Base-by-base conservation (phyloP, 768 basidiomycete species). In the Tulasnella sp. region DNA sequence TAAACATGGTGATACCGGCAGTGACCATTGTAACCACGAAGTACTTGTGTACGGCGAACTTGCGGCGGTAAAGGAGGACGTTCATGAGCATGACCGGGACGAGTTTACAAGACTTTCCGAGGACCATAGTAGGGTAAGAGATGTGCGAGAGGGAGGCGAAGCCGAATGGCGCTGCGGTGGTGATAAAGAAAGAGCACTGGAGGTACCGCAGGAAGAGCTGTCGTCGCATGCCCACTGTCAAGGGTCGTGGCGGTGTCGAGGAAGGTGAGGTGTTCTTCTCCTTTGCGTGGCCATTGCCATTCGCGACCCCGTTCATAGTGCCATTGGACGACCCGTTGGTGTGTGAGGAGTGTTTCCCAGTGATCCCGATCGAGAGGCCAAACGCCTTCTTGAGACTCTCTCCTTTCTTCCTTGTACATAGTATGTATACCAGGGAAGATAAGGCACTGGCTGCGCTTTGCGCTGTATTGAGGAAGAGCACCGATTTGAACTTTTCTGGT, bases 1-100 rank as follows among this genome's bases (percentile, higher is more conserved):
- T 98, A 74, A 96, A 97, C 66, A 92, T 77, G 30, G 86, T 88
- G 69, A 97, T 96, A 2, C 93, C 92, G 2, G 75, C 66, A 10
- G 92, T 94, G 68, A 97, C 92, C 78, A 94, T 83, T n/a, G 77
- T 72, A 19, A 96, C 96, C 46, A 99, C 92, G 65, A 92, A 73
- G 72, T 98, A 99, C 69, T 98, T 98, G 80, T 98, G 87, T 1
- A 83, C 78, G 0, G 92, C 87, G 70, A 97, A 98, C 63, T 80
- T 79, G 50, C 94, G 85, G 56, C 93, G 90, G 73, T 98, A 98
- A 60, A 97, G 78, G 41, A 98, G 66, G 65, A 98, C 83, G 73
- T 98, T 97, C 86, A 98, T 92, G 70, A 98, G 80, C 82, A 94
- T 90, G 61, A 93, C 96, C 0, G 96, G 96, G 45, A 99, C 91